These are phyloP conservation scores for Brachypodium distachyon DNA, from an alignment of 202 grass and related monocot species.

Conservation along the genomic window DNA sequence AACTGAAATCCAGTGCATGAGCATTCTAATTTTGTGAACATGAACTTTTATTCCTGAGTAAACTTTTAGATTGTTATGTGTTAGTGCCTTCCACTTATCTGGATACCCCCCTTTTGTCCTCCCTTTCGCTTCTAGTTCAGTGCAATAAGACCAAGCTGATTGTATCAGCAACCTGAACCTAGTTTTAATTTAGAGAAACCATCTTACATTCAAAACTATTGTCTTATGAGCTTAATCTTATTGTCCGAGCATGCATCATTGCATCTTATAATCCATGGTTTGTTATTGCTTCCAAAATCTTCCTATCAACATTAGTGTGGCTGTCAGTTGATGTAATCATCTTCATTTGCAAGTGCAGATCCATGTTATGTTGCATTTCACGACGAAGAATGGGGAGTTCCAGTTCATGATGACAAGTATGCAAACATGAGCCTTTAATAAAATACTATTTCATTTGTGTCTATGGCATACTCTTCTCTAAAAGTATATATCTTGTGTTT, in stretches of 20 bases:
- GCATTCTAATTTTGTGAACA: not conserved
- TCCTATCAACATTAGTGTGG: not conserved
- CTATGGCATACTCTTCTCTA: not conserved
- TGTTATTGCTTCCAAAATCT: not conserved
- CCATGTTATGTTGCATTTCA: conserved; percentile 86
- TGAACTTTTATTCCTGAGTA: not conserved
- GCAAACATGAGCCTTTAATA: conserved; percentile 12
- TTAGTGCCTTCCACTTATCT: not conserved
- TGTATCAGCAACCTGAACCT: not conserved
- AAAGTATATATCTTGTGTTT: not conserved
- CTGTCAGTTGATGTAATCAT: not conserved
- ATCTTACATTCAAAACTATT: not conserved
- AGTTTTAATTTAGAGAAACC: not conserved
- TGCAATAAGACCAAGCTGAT: not conserved
- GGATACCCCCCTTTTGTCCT: not conserved
- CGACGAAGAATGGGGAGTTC: conserved; percentile 95
- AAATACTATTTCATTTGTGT: not conserved
- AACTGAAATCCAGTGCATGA: not conserved
- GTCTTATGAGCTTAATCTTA: not conserved
- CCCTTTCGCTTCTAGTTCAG: not conserved
- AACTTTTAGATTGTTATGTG: not conserved
- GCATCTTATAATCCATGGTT: not conserved
- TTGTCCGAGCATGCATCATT: not conserved
- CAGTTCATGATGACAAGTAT: conserved; percentile 97
- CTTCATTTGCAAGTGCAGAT: conserved; percentile 38